Evolutionary conservation across 208 protist genomes (phyloP), one percentile per base, ranked within the genome.

Genomic region (Borovskyia barvae): DNA sequence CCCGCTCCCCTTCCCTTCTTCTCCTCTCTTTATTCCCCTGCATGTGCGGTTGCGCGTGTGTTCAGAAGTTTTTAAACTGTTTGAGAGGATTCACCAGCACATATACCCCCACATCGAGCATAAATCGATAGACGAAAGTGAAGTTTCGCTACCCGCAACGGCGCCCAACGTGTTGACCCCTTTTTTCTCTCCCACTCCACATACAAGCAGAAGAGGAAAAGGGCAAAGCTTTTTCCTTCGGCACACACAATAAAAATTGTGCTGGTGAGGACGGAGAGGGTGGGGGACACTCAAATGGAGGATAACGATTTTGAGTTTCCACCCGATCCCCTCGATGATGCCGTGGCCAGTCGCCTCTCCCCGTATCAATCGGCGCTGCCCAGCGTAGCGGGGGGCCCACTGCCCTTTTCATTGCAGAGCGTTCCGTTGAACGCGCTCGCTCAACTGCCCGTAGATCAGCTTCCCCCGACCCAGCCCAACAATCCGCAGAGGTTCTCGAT

Each of bases 251-350:
- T 39, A 39, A 39, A n/a, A 39, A n/a, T n/a, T n/a, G n/a, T n/a
- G n/a, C n/a, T n/a, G n/a, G n/a, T n/a, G n/a, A n/a, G n/a, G n/a
- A n/a, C n/a, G n/a, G n/a, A n/a, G n/a, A n/a, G n/a, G n/a, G 15
- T 60, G 24, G 5, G 36, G 19, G 19, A 26, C 8, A n/a, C n/a
- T n/a, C n/a, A n/a, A n/a, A 78, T 65, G 56, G 59, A 81, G 41
- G 78, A 86, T 15, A 70, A 57, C 28, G 87, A 94, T 47, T 94
- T 94, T 66, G 84, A 94, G 14, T 94, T 94, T 49, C 82, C 83
- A 19, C 78, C 84, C 8, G 82, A 88, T 50, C 78, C 70, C 12
- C 48, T 77, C 5, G 69, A 66, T 42, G 76, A 79, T 25, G 71
- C 67, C 35, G 40, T 86, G 25, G 24, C 51, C 20, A 32, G 3